Conservation (phyloP, 1,284 basidiomycete genomes). For the Macrocystidia cucumis region DNA sequence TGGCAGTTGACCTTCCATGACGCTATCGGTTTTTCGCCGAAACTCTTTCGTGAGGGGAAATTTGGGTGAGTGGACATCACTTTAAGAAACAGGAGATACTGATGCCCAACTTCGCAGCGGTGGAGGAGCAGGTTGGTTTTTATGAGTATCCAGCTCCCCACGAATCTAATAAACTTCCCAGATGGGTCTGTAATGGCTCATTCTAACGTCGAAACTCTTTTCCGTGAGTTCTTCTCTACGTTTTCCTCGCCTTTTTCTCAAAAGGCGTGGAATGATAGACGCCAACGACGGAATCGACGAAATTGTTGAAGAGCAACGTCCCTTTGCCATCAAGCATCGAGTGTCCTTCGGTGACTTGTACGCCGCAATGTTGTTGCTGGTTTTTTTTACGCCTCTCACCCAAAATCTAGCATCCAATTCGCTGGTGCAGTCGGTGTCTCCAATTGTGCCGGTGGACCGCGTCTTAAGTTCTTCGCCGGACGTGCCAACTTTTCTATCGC, state of each 20-base stretch:
- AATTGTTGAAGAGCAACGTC: neutral
- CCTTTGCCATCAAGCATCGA: neutral
- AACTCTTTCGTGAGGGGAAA: neutral
- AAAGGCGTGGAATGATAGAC: no score
- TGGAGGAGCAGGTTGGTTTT: neutral
- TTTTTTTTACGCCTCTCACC: neutral
- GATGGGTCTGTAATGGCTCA: neutral
- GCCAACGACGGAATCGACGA: slow-evolving; percentile 1
- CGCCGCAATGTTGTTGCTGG: neutral
- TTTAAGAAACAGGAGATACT: neutral
- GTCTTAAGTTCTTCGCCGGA: slow-evolving; percentile 29
- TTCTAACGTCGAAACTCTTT: neutral
- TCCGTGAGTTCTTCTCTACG: neutral
- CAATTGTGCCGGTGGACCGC: slow-evolving; percentile 35
- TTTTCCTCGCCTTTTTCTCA: neutral
- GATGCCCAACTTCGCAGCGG: neutral
- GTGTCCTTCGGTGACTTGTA: neutral
- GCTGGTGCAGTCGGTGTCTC: slow-evolving; percentile 30
- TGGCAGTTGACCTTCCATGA: slow-evolving; percentile 3
- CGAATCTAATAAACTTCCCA: neutral
- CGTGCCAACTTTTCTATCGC: slow-evolving; percentile 21
- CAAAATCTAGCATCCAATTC: slow-evolving; percentile 26
- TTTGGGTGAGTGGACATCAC: neutral
- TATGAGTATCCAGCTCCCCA: neutral
- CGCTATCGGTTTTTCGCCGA: slow-evolving; percentile 1